These are phyloP conservation scores for Haplosporangium sp. DNA, from an alignment of 371 early-diverging fungal species.

Conservation along the genomic window DNA sequence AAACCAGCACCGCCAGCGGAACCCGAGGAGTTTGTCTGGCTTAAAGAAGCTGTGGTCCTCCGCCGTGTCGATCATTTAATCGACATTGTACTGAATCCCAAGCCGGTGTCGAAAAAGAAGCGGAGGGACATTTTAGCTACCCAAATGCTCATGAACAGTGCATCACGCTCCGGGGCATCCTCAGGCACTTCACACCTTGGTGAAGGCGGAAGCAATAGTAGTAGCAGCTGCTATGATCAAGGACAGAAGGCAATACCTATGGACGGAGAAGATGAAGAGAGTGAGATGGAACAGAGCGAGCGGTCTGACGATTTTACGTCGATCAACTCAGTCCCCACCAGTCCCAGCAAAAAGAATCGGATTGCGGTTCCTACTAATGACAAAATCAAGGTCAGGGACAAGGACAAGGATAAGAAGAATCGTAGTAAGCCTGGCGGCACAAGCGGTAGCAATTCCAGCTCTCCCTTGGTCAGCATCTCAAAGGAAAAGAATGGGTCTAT, in stretches of 20 bases:
- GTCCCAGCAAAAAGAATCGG: too few relatives aligned
- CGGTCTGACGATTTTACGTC: too few relatives aligned
- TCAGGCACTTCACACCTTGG: too few relatives aligned
- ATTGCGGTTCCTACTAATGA: too few relatives aligned
- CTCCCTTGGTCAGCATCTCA: not conserved
- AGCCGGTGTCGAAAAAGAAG: slow-evolving; percentile 59
- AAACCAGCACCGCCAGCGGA: slow-evolving; percentile 24
- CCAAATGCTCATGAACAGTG: slow-evolving; percentile 17
- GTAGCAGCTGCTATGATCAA: not conserved
- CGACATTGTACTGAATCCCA: slow-evolving; percentile 67
- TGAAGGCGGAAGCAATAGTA: too few relatives aligned
- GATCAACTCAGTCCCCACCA: too few relatives aligned
- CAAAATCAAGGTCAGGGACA: too few relatives aligned
- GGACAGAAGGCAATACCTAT: too few relatives aligned
- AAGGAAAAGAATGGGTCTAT: slow-evolving; percentile 3
- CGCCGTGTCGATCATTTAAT: slow-evolving; percentile 71
- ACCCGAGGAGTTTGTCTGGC: slow-evolving; percentile 66
- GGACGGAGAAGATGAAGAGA: too few relatives aligned
- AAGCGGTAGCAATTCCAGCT: not conserved
- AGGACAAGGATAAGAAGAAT: too few relatives aligned
- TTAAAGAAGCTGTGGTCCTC: slow-evolving; percentile 69
- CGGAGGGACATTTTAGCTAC: slow-evolving; percentile 24
- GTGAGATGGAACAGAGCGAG: too few relatives aligned
- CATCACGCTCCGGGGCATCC: not conserved
- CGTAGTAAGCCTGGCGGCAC: too few relatives aligned